These are phyloP conservation scores for Jasminum sambac DNA, from an alignment of 257 asterid genomes.

Conservation along the genomic window DNA sequence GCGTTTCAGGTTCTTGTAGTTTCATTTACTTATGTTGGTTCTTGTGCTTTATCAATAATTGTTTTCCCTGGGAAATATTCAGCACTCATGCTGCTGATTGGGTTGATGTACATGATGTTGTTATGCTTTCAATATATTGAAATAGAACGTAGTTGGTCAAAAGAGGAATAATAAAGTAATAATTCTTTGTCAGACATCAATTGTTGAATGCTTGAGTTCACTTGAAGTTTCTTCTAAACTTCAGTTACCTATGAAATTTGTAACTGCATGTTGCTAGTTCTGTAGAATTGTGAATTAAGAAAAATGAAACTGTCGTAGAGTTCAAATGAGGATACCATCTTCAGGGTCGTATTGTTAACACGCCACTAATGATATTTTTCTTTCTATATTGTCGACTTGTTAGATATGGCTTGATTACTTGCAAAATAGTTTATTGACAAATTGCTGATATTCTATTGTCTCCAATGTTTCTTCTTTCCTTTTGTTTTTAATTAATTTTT, in stretches of 20 bases:
- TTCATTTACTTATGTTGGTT: background rate
- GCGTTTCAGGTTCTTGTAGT: background rate
- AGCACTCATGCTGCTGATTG: conserved; percentile 8
- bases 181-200: conserved; percentile 12
- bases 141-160: background rate
- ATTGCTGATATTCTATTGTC: background rate
- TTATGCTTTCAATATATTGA: conserved; percentile 2
- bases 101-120: conserved; percentile 12
- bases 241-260: background rate
- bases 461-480: no score
- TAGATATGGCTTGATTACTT: background rate
- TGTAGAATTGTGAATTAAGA: background rate
- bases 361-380: background rate
- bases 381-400: background rate
- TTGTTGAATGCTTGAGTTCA: background rate
- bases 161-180: background rate
- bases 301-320: background rate
- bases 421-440: conserved; percentile 14
- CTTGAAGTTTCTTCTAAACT: background rate
- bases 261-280: background rate
- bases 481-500: background rate
- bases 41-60: background rate
- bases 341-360: background rate
- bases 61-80: conserved; percentile 8
- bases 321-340: background rate